Evolutionary conservation across 306 rosid genomes (phyloP), one percentile per base, ranked within the genome.

Genomic region (Alnus rubra): DNA sequence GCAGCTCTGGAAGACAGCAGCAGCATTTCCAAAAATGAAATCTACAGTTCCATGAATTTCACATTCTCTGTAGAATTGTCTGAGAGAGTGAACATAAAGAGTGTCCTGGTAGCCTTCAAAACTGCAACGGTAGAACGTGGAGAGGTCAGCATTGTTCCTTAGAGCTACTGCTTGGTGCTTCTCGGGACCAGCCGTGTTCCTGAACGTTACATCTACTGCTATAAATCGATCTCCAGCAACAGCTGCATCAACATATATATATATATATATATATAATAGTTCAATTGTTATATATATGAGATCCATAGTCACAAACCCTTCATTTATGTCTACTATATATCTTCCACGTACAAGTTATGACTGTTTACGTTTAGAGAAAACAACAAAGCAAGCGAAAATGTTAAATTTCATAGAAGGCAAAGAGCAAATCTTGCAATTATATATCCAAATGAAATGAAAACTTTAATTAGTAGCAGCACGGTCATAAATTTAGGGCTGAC

Each of bases 31-130:
- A 10, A 93, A 93, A 1, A 93, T 91, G 81, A 91, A 93, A 55
- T 93, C 97, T 0, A 91, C 87, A 0, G 98, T 93, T 33, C 98
- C 98, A 15, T 87, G 84, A 65, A 93, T 84, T 28, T 86, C 76
- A 58, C 98, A 93, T 10, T 91, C 93, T 2, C 89, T 80, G n/a
- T 91, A 93, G 93, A 93, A 91, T 31, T 93, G 98, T 39, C 92
- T 72, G 16, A 86, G 71, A 58, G 98, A 91, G 82, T 93, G 98
- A 0, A 53, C 92, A 51, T 93, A 93, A 39, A 93, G 93, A 1
- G 98, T 93, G 86, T 93, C 98, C 78, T 93, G 95, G 47, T 93
- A 93, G 30, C 93, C 98, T 71, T 93, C 97, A 10, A 93, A 88
- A 9, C 98, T 91, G 81, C 98, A 93, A 0, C 92, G 84, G 64